phyloP scores from a whole-genome alignment of 306 rosid species.

The Corylus heterophylla region DNA sequence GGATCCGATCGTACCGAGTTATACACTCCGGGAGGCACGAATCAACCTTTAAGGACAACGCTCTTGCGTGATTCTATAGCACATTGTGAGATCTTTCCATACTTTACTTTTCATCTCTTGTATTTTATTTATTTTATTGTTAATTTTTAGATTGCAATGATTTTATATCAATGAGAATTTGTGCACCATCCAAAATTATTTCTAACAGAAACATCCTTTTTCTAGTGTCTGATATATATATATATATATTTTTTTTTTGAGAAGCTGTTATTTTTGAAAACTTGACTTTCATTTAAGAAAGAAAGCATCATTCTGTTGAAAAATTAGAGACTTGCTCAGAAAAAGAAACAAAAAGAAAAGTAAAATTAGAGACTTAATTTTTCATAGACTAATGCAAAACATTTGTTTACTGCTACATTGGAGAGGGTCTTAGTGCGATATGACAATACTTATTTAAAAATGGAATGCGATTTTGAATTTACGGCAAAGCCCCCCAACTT shows the following conservation, averaged over 20 bases:
- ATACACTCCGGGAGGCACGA: no score
- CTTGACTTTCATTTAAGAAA: background rate
- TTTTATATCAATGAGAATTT: no score
- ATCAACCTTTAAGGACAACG: no score
- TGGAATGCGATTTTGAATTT: background rate
- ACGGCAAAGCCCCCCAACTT: no score
- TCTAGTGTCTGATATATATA: background rate
- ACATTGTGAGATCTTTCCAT: no score
- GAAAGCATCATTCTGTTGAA: background rate
- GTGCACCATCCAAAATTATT: no score
- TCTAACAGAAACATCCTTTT: constrained; percentile 17
- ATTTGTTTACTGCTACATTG: background rate
- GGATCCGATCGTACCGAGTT: no score
- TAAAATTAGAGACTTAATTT: background rate
- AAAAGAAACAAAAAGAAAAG: no score
- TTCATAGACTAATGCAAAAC: background rate
- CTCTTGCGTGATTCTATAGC: no score
- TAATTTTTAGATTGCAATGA: no score
- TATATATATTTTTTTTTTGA: background rate
- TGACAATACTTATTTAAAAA: background rate
- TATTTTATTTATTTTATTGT: no score
- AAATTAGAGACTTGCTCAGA: background rate
- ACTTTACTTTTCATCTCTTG: no score
- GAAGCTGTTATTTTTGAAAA: constrained; percentile 12
- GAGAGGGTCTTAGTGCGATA: background rate